Evolutionary conservation across 31 red algal genomes (phyloP), one percentile per base, ranked within the genome.

Genomic region (Asparagopsis taxiformis): DNA sequence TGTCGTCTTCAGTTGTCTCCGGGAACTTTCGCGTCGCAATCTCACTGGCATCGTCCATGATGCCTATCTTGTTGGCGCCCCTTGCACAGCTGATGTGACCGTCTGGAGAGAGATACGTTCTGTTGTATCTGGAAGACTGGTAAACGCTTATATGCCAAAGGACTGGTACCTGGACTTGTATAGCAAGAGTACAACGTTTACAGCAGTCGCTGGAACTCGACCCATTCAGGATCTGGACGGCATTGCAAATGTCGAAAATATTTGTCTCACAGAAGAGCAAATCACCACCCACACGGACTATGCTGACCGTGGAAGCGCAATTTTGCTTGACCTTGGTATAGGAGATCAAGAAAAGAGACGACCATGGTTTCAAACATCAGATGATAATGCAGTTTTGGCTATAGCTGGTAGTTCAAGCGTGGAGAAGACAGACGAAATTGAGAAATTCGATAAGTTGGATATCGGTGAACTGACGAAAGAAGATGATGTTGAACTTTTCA

Each of bases 161-260:
- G 83, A 88, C 52, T 88, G 83, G 83, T 88, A 88, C 53, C 43
- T 88, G 43, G 83, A 88, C 62, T 43, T 88, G 24, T 88, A 78
- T 30, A 71, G 66, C 52, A 44, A 61, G 28, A 62, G 83, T 46
- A 88, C 83, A 20, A 72, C 68, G 63, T 33, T 78, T n/a, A 39
- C 41, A 11, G 50, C 83, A 3, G 72, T 88, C 2, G 83, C 83
- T 31, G 83, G 83, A 41, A 77, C 51, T 20, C 29, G 63, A 32
- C 83, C 83, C 29, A 55, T 88, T 59, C 39, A 66, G 23, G 72
- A 88, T 54, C 38, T 11, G 32, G 37, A 39, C 19, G 69, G 70
- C 13, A 37, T 65, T 16, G 63, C 73, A n/a, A 72, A 78, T 46
- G 58, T 88, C 41, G 72, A 88, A 55, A 88, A 88, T 54, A 44